Evolutionary conservation across 768 basidiomycete genomes (phyloP), one percentile per base, ranked within the genome.

Genomic region (Rhodosporidiobolus odoratus): DNA sequence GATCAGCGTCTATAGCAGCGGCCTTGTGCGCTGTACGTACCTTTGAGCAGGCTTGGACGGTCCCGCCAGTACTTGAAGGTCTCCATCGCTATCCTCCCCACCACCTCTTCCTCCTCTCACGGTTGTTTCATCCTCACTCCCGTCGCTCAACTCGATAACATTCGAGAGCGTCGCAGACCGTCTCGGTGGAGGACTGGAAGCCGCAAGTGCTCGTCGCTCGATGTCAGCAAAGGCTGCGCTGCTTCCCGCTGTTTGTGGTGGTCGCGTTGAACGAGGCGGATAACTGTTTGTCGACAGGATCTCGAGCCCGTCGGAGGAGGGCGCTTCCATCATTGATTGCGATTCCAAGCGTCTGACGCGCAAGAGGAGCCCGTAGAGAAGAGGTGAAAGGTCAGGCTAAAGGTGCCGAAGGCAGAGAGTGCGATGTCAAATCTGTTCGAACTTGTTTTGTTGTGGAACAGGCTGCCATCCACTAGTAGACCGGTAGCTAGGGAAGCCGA

Each of bases 301-400:
- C 50, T 64, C 68, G 57, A 63, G 25, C 32, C 54, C 67, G 56
- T 69, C 68, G 7, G 59, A 62, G 5, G 68, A 69, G 17, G 62
- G 47, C 0, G 23, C 7, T 9, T 40, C 61, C 61, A 68, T 62
- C 21, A 15, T 41, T 15, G 40, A 25, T 27, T 10, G 23, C 21
- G 7, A n/a, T n/a, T 10, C 21, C 21, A 7, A 50, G 12, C 48
- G 48, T n/a, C 7, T 8, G 48, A 50, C 48, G 48, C 48, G 48
- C 48, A 10, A 50, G 21, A 8, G 12, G 48, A 50, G 12, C 9
- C 12, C 21, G 12, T 45, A 23, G 48, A 50, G 48, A 8, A 50
- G 27, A n/a, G n/a, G n/a, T n/a, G 48, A 50, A 10, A 23, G 23
- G 43, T 23, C 12, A 23, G 23, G 43, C 43, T 12, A 12, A 23